Evolutionary conservation across 352 stramenopile species (phyloP), one percentile per base, ranked within the genome.

Genomic region (Globisporangium echinulatum): DNA sequence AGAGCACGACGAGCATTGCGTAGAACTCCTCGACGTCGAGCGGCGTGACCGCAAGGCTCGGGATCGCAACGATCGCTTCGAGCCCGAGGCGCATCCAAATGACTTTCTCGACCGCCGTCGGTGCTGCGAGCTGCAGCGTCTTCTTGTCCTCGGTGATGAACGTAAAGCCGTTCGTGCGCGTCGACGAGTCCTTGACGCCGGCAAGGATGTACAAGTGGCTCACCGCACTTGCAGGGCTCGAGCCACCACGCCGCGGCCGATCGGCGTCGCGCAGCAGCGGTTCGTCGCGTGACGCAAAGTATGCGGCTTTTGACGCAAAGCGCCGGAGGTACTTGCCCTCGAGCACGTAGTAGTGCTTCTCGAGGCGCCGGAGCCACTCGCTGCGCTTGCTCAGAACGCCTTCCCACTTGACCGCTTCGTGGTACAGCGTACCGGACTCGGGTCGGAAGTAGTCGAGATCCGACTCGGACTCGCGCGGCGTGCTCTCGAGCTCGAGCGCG

Each of bases 1-100:
- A 95, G 14, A 95, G 56, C 14, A 95, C 85, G 7, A 95, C 85
- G 17, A 95, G 70, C 85, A 95, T 93, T 0, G 85, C 85, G 61
- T 95, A 95, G 60, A 95, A 95, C 56, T 95, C 85, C 54, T 95
- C 85, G 68, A 95, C 91, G 42, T 95, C 85, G 19, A 95, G 67
- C 15, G 85, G 85, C 10, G 81, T 82, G 11, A 95, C 80, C 0
- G 85, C 82, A 9, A 95, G 61, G 8, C 84, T 88, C 3, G 85
- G 85, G 44, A 92, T 74, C 37, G 85, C 85, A n/a, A 92, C 85
- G 49, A 95, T 93, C 6, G 85, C 83, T 61, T 95, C 85, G 0
- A 92, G 68, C 14, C 79, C 81, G 5, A 95, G 69, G 2, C 85
- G 83, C 84, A 93, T 95, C 85, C 85, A 95, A 37, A 95, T 92